These are phyloP conservation scores for Aspergillus funiculosus DNA, from an alignment of 495 filamentous ascomycete species.

Conservation along the genomic window DNA sequence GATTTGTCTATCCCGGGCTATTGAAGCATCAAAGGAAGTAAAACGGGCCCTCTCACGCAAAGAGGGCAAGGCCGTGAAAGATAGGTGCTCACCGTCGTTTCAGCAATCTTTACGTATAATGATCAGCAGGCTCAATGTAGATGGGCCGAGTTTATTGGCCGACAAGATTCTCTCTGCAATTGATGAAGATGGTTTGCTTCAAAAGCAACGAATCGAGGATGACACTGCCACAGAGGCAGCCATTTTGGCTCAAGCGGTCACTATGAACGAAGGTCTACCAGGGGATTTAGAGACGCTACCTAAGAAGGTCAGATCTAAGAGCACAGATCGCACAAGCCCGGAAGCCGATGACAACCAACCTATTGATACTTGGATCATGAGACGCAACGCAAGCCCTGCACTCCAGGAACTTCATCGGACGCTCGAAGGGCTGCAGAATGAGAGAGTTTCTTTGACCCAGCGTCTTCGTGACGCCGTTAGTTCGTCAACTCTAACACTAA, in stretches of 20 bases:
- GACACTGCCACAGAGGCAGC: slow-evolving; percentile 61
- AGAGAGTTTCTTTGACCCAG: slow-evolving; percentile 55
- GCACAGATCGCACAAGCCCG: slow-evolving; percentile 21
- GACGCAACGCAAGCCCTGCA: slow-evolving; percentile 56
- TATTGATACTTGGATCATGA: slow-evolving; percentile 80
- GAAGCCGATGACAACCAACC: slow-evolving; percentile 29
- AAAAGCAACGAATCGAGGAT: slow-evolving; percentile 71
- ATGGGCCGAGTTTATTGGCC: slow-evolving; percentile 63
- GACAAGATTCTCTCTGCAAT: slow-evolving; percentile 67
- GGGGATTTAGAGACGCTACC: slow-evolving; percentile 43
- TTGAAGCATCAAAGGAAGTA: slow-evolving; percentile 70
- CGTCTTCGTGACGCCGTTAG: slow-evolving; percentile 51
- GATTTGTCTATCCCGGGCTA: slow-evolving; percentile 71
- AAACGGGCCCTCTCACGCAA: slow-evolving; percentile 38
- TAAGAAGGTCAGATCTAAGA: slow-evolving; percentile 38
- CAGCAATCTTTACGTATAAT: slow-evolving; percentile 42
- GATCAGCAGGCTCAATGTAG: slow-evolving; percentile 57
- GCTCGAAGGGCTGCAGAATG: slow-evolving; percentile 50
- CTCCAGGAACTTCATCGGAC: slow-evolving; percentile 62
- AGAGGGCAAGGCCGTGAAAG: not conserved
- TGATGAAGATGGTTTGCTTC: slow-evolving; percentile 84
- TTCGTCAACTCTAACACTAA: slow-evolving; percentile 62
- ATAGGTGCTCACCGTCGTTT: slow-evolving; percentile 13
- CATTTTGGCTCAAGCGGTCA: slow-evolving; percentile 60
- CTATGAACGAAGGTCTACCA: slow-evolving; percentile 51